These are phyloP conservation scores for Dipteronia sinensis DNA, from an alignment of 345 rosid genomes.

Conservation along the genomic window DNA sequence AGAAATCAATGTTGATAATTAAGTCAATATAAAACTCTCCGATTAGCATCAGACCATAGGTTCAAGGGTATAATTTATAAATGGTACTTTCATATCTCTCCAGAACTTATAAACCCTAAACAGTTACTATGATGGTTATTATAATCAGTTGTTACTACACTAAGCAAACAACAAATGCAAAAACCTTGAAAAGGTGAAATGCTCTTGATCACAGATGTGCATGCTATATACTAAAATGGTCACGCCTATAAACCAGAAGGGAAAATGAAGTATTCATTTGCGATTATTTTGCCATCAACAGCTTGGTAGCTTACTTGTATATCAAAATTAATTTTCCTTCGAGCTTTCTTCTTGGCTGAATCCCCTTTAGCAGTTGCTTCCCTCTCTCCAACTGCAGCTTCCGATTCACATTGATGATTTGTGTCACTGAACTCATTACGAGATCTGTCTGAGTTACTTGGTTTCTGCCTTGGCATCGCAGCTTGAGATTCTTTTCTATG, in stretches of 20 bases:
- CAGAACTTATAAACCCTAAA: neutral
- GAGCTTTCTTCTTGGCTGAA: constrained; percentile 20
- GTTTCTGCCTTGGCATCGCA: neutral
- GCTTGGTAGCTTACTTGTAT: constrained; percentile 44
- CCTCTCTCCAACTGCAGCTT: constrained; percentile 10
- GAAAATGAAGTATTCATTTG: neutral
- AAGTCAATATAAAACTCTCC: neutral
- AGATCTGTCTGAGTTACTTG: neutral
- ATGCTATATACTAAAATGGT: neutral
- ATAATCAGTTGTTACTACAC: neutral
- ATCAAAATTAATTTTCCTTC: constrained; percentile 41
- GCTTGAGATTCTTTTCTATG: neutral
- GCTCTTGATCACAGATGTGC: no score
- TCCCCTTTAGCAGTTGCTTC: constrained; percentile 14
- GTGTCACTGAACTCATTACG: neutral
- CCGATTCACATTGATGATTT: neutral
- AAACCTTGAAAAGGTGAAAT: neutral
- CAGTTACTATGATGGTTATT: neutral
- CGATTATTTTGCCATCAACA: neutral
- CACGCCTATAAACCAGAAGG: neutral
- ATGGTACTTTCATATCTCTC: neutral
- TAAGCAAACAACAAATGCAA: neutral
- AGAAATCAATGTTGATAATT: neutral
- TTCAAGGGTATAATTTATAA: neutral
- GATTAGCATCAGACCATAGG: neutral